phyloP scores from a whole-genome alignment of 805 yeast genomes.

The Debaryomyces tyrocola region DNA sequence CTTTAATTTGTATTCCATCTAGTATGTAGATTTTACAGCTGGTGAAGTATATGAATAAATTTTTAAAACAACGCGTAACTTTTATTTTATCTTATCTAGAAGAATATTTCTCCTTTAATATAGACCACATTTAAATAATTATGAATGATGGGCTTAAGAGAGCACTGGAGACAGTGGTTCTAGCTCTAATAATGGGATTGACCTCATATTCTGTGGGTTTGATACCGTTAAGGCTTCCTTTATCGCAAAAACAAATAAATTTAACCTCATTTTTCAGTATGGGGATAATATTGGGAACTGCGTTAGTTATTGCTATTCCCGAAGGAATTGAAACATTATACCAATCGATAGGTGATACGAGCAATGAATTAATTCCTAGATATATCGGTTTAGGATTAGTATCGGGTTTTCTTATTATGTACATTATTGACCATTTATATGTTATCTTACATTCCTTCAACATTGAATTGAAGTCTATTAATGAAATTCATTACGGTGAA shows the following conservation, averaged over 20 bases:
- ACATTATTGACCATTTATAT: slow-evolving; percentile 43
- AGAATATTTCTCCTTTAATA: too few species aligned
- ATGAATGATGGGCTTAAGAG: slow-evolving; percentile 3
- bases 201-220: slow-evolving; percentile 20
- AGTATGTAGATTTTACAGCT: too few species aligned
- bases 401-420: slow-evolving; percentile 56
- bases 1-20: too few species aligned
- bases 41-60: too few species aligned
- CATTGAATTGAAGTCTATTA: neutral
- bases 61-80: neutral
- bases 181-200: slow-evolving; percentile 16
- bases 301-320: slow-evolving; percentile 60
- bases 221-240: slow-evolving; percentile 12
- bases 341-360: slow-evolving; percentile 14
- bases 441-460: slow-evolving; percentile 3
- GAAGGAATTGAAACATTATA: slow-evolving; percentile 57
- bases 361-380: slow-evolving; percentile 16
- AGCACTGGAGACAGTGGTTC: neutral
- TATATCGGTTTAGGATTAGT: slow-evolving; percentile 50
- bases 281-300: slow-evolving; percentile 62
- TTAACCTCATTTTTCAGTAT: slow-evolving; percentile 51
- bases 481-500: neutral
- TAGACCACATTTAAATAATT: neutral
- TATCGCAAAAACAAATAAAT: slow-evolving; percentile 19
- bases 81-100: too few species aligned